These are phyloP conservation scores for Candida anglica DNA, from an alignment of 805 yeast species.

Conservation along the genomic window DNA sequence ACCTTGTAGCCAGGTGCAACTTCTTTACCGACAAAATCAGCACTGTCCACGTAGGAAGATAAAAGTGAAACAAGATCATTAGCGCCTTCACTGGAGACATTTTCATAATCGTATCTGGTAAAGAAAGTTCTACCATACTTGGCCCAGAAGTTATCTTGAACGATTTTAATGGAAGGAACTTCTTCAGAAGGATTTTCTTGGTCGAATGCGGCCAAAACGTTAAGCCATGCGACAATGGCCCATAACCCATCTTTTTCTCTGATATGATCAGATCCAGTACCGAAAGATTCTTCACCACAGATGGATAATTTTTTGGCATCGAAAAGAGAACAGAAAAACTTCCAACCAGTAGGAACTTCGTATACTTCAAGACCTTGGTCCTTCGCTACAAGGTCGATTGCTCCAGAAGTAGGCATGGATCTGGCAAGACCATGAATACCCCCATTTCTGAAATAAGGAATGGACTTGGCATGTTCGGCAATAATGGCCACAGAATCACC, in stretches of 20 bases:
- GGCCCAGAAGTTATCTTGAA: conserved; percentile 83
- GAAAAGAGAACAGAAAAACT: conserved; percentile 92
- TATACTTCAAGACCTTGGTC: conserved; percentile 69
- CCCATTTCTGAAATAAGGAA: conserved; percentile 84
- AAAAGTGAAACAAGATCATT: conserved; percentile 56
- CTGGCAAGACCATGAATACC: conserved; percentile 94
- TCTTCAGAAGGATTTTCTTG: conserved; percentile 49
- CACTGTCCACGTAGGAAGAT: conserved; percentile 31
- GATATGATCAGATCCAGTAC: conserved; percentile 96
- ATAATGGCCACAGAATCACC: conserved; percentile 98
- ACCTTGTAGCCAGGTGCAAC: conserved; percentile 51
- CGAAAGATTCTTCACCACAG: conserved; percentile 98
- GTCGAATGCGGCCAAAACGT: conserved; percentile 83
- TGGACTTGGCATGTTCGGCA: conserved; percentile 82
- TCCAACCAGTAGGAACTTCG: conserved; percentile 99
- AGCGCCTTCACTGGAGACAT: conserved; percentile 75
- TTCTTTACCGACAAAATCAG: conserved; percentile 46
- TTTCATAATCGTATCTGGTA: conserved; percentile 92
- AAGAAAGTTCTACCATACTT: conserved; percentile 96
- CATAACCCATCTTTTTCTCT: conserved; percentile 97
- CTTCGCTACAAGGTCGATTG: conserved; percentile 87
- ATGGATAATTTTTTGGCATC: conserved; percentile 91
- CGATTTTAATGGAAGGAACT: conserved; percentile 66
- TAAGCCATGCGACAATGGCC: conserved; percentile 98
- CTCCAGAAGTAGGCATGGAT: conserved; percentile 96